Base-by-base conservation (phyloP, 176 grass and related monocot genomes). In the Tuctoria greenei region DNA sequence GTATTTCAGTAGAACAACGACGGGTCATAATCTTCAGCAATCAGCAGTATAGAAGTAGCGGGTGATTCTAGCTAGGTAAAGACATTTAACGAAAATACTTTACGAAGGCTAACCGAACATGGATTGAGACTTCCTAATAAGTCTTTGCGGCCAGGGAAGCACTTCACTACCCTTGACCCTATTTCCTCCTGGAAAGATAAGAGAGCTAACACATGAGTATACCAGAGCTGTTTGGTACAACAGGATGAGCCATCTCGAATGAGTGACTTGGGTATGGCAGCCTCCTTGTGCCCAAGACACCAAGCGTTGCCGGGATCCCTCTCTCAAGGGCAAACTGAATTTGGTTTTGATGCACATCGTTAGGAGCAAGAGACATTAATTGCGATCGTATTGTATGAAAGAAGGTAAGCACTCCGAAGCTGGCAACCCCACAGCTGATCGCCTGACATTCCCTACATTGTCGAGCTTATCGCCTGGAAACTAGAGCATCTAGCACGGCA, bases 321-420 rank as follows among this genome's bases (percentile, higher is more conserved):
- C 91, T 81, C 69, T 94, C 91, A 41, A 94, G 91, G 2, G 91
- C 91, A 81, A 94, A 91, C 75, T 94, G 91, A 55, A 94, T 94
- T 70, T 93, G 91, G 76, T 93, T 93, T 74, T 93, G 88, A 20
- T 93, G 91, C 52, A 90, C 91, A 26, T 93, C 91, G 14, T 93
- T 94, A 50, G 91, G 91, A 37, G 91, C 91, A 17, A 94, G 74
- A 25, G 91, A 94, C 82, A 91, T 86, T n/a, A n/a, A n/a, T n/a
- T 12, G 88, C 71, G 81, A 91, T 67, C 36, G 91, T 66, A 40
- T 86, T 76, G 1, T 83, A 82, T 2, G 59, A 56, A 17, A 94
- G 85, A 83, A 94, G 91, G 79, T 94, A 94, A 8, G 88, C 91
- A 9, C 88, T n/a, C n/a, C 85, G 43, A 94, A 94, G 82, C 85